phyloP scores from a whole-genome alignment of 139 green algal genomes.

The Tetraselmis chui region DNA sequence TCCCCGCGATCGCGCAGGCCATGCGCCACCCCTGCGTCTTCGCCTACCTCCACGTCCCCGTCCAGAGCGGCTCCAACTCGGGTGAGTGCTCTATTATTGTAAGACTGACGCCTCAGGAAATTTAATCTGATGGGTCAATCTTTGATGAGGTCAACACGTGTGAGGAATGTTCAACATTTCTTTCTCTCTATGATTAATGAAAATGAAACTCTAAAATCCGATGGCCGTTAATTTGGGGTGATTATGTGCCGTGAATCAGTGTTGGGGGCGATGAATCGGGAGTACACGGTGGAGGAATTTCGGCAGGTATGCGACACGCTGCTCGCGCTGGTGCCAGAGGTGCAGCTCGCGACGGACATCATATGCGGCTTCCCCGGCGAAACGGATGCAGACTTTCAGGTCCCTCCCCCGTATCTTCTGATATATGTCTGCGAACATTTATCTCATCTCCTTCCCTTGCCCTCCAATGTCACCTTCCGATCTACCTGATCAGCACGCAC shows the following conservation, averaged over 20 bases:
- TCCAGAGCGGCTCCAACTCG: slow-evolving; percentile 72
- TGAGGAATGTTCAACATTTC: no score
- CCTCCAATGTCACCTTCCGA: no score
- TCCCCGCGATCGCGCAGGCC: slow-evolving; percentile 49
- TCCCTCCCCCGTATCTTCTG: no score
- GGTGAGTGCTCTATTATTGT: not conserved
- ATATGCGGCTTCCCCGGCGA: slow-evolving; percentile 79
- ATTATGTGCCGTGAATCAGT: no score
- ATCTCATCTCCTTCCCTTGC: no score
- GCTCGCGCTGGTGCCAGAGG: slow-evolving; percentile 44
- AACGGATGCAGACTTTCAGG: slow-evolving; percentile 61
- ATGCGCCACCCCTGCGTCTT: slow-evolving; percentile 72
- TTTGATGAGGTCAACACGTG: no score
- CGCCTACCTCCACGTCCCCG: slow-evolving; percentile 84
- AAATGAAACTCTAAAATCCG: not conserved
- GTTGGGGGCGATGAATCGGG: slow-evolving; percentile 80
- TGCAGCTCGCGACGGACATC: slow-evolving; percentile 92
- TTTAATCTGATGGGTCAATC: no score
- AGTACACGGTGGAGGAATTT: slow-evolving; percentile 83
- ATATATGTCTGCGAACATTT: no score
- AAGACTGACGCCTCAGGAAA: no score
- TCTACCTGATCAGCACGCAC: no score
- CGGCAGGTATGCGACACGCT: slow-evolving; percentile 67
- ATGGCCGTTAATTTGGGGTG: not conserved
- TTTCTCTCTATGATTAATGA: no score